These are phyloP conservation scores for Lasiosphaeris hirsuta DNA, from an alignment of 495 filamentous ascomycete genomes.

Conservation along the genomic window DNA sequence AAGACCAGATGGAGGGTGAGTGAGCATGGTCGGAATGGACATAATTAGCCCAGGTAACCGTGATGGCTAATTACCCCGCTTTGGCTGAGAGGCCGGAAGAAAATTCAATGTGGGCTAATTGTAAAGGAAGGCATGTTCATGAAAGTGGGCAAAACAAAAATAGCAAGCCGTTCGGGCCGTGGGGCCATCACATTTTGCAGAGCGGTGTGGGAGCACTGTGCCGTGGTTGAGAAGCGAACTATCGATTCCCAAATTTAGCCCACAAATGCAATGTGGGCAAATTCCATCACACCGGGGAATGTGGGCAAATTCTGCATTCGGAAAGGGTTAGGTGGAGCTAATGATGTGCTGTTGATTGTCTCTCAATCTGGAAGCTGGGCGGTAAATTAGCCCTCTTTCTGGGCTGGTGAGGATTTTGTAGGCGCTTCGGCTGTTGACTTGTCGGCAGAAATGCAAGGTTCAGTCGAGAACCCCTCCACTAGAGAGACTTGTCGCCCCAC, in stretches of 20 bases:
- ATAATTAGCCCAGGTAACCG: not conserved
- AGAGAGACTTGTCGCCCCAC: constrained; percentile 4
- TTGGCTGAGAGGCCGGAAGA: not conserved
- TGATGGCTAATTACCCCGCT: not conserved
- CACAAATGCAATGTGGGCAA: constrained; percentile 23
- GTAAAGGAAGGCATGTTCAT: not conserved
- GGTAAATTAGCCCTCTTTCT: constrained; percentile 33
- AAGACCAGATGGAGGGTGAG: too few relatives aligned
- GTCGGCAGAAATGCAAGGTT: not conserved
- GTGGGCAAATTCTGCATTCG: constrained; percentile 9
- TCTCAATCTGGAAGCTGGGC: constrained; percentile 20
- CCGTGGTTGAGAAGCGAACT: not conserved
- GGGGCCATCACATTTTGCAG: not conserved
- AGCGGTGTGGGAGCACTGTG: not conserved
- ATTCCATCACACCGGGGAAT: constrained; percentile 17
- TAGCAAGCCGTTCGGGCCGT: constrained; percentile 13
- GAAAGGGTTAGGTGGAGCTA: constrained; percentile 1
- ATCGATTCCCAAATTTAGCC: constrained; percentile 28
- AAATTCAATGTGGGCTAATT: not conserved
- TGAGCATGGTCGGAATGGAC: too few relatives aligned
- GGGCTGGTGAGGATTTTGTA: too few relatives aligned
- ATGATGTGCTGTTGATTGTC: constrained; percentile 11
- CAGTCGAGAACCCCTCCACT: not conserved
- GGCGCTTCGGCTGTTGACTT: not conserved
- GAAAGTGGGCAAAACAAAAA: constrained; percentile 21